Evolutionary conservation across 805 yeast species (phyloP).

Genomic region (Pichia exigua): DNA sequence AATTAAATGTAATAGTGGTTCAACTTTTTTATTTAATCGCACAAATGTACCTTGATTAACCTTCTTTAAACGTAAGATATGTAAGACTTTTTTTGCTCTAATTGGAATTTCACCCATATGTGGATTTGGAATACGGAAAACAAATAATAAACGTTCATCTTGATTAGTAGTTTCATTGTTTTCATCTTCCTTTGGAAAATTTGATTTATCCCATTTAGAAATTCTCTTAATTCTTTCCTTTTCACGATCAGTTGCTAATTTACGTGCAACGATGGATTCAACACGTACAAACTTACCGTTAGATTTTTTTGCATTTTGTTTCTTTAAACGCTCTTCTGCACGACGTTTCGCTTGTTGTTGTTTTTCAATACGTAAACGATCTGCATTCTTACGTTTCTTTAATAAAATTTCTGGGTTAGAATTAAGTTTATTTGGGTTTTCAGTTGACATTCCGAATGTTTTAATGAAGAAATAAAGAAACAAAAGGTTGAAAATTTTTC

Average conservation of each 20-base stretch:
- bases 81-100: constrained; percentile 52
- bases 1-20: constrained; percentile 57
- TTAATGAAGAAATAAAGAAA: not conserved
- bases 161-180: constrained; percentile 24
- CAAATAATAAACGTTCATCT: constrained; percentile 46
- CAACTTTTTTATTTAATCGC: constrained; percentile 50
- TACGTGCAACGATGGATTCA: constrained; percentile 62
- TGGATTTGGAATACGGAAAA: constrained; percentile 62
- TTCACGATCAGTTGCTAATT: constrained; percentile 60
- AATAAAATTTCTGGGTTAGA: constrained; percentile 72
- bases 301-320: constrained; percentile 33
- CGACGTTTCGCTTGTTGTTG: constrained; percentile 56
- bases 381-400: constrained; percentile 73
- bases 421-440: constrained; percentile 24
- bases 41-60: constrained; percentile 66
- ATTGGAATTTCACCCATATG: constrained; percentile 57
- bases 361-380: constrained; percentile 62
- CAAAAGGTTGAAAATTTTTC: not conserved
- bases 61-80: constrained; percentile 52
- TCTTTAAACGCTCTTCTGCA: constrained; percentile 37
- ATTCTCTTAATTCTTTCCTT: constrained; percentile 59
- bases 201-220: constrained; percentile 39
- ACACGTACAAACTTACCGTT: constrained; percentile 60
- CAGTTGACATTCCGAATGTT: not conserved
- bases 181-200: constrained; percentile 16